Evolutionary conservation across 1,284 basidiomycete species (phyloP), one percentile per base, ranked within the genome.

Genomic region (Ceratobasidium sp.): DNA sequence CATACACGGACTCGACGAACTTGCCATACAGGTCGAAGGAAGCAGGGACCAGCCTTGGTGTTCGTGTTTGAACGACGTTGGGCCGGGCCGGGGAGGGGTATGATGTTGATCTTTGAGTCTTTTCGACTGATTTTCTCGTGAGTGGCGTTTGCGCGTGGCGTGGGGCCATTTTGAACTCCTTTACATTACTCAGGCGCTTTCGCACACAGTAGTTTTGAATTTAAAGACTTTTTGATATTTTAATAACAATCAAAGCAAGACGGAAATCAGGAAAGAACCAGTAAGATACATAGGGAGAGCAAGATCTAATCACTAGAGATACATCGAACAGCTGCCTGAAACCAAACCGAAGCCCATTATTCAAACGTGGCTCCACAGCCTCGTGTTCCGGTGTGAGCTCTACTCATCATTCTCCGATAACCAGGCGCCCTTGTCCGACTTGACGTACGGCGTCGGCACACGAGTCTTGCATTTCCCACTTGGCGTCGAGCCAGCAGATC

Each of bases 1-100:
- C 76, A 94, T 98, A 79, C 82, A 84, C 2, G 94, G 93, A 21
- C 80, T 98, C 46, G 90, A 91, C 73, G 94, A 97, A 80, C 79
- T 98, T 72, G 92, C 92, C 1, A 90, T 98, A 75, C 96, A 98
- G 80, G 85, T 96, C n/a, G 84, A 85, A 75, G 81, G 81, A 1
- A 75, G 74, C 32, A 41, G 62, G 18, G 72, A 67, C 16, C 72
- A 73, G 50, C 72, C 72, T 48, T 73, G 62, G 55, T 73, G 72
- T 30, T 67, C 62, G 3, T 73, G 72, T 60, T 34, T 69, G 28
- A 69, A 69, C 39, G 64, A 69, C 32, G 26, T 69, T 23, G 64
- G 64, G 45, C 50, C 64, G 21, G 64, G 64, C 23, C 64, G 64
- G 30, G 52, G 64, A n/a, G 36, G 36, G 14, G 34, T 55, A 43